Evolutionary conservation across 139 green algal species (phyloP).

Genomic region (Diplosphaera chodatii): DNA sequence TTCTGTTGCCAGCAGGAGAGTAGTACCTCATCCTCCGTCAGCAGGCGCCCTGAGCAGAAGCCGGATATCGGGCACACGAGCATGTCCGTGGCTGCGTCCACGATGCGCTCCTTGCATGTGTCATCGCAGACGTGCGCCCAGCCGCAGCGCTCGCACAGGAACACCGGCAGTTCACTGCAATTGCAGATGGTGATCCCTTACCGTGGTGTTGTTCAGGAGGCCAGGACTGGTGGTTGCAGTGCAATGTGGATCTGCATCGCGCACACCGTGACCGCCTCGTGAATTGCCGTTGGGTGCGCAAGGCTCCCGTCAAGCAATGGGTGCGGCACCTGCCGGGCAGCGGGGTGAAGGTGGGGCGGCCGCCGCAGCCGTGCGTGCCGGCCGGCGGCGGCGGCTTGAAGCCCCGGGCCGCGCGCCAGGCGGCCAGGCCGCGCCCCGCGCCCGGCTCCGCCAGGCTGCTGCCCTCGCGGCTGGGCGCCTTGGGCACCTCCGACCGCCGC

Average conservation of each 20-base stretch:
- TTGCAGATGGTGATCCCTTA: too few species aligned
- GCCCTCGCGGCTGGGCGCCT: not conserved
- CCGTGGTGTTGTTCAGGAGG: too few species aligned
- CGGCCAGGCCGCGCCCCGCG: slow-evolving; percentile 1
- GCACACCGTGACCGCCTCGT: too few species aligned
- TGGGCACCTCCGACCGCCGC: slow-evolving; percentile 4
- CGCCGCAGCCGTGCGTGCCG: slow-evolving; percentile 7
- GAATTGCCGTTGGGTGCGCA: too few species aligned
- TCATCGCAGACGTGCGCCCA: slow-evolving; percentile 21
- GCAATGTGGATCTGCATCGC: too few species aligned
- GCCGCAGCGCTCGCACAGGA: slow-evolving; percentile 11
- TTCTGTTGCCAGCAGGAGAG: too few species aligned
- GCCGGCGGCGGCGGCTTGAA: not conserved
- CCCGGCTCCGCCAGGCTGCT: not conserved
- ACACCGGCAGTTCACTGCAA: not conserved
- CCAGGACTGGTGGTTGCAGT: too few species aligned
- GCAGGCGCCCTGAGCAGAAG: slow-evolving; percentile 11
- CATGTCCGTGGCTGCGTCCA: slow-evolving; percentile 4
- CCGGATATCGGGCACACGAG: slow-evolving; percentile 24
- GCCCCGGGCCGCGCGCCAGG: slow-evolving; percentile 7
- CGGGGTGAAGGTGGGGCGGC: slow-evolving; percentile 3
- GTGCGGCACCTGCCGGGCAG: not conserved
- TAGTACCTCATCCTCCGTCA: slow-evolving; percentile 6
- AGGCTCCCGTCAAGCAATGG: too few species aligned
- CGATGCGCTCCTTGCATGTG: slow-evolving; percentile 15